Base-by-base conservation (phyloP, 2,329 filamentous ascomycete genomes). In the Phoma sp. region DNA sequence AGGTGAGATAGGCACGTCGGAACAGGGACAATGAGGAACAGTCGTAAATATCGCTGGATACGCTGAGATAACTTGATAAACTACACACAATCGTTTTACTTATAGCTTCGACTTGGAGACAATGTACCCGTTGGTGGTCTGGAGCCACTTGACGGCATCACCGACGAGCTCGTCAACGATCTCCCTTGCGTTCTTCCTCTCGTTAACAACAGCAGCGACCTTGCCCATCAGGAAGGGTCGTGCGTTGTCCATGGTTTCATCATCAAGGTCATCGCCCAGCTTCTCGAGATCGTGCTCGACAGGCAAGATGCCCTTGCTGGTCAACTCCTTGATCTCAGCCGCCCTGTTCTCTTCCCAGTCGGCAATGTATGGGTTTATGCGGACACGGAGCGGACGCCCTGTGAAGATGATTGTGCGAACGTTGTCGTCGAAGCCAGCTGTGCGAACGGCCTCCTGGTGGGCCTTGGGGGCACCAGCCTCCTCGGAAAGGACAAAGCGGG, bases 391-490 rank as follows among this genome's bases (percentile, higher is more conserved):
- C 29, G 95, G 95, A 53, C 95, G 91, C 50, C 95, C 95, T 52
- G 95, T 99, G 85, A 98, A 99, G 81, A 99, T 99, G 77, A 98
- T 91, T 42, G 95, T 99, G 74, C 92, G 90, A 75, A 98, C 81
- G 72, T 96, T 99, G 79, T 99, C 95, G 78, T 98, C 92, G 76
- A 95, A 96, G 66, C 90, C 86, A 46, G 95, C 86, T 36, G 93
- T 97, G 71, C 87, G 86, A 66, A 99, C 95, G 57, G 93, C 92
- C 74, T 99, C 93, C 81, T 98, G 95, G 84, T 99, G 93, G 39
- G 90, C 86, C 77, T 92, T 88, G 65, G 95, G 91, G 10, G 95
- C 95, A 71, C 95, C 93, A 51, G 95, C 95, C 83, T 99, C 95
- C 65, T 97, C 91, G 50, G 87, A 88, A 57, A 99, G 86, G 65